Evolutionary conservation across 768 basidiomycete genomes (phyloP).

Genomic region (Amanita phalloides): DNA sequence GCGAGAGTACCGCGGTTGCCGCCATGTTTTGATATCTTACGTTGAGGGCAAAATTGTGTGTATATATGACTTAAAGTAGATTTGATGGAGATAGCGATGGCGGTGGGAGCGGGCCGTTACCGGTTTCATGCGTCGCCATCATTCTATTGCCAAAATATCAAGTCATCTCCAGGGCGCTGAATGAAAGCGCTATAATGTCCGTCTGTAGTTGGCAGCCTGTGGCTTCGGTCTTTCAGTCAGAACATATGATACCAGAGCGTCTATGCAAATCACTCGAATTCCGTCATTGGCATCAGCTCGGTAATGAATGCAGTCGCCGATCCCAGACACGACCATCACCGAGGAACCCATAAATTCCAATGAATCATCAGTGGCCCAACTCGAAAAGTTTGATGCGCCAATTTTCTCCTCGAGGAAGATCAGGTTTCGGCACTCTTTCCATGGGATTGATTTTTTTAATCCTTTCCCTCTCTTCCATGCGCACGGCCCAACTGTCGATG

Average conservation of each 20-base stretch:
- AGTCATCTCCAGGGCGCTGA: neutral
- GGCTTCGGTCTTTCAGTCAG: too few species aligned
- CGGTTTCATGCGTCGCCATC: neutral
- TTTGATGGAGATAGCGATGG: neutral
- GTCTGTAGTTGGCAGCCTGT: too few species aligned
- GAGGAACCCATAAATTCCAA: too few species aligned
- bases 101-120: neutral
- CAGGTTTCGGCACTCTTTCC: conserved; percentile 44
- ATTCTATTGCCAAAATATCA: neutral
- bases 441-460: conserved; percentile 35
- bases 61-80: neutral
- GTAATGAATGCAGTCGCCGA: too few species aligned
- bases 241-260: too few species aligned
- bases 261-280: too few species aligned
- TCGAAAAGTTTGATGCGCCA: conserved; percentile 37
- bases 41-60: neutral
- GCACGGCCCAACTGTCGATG: conserved; percentile 35
- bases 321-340: too few species aligned
- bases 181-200: neutral
- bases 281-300: too few species aligned
- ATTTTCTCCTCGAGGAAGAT: conserved; percentile 21
- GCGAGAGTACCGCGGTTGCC: conserved; percentile 52
- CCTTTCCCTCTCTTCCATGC: conserved; percentile 45
- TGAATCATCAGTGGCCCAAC: conserved; percentile 1
- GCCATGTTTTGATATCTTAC: neutral